phyloP scores from a whole-genome alignment of 192 early-diverging fungal genomes.

The Oehlia diaphana region DNA sequence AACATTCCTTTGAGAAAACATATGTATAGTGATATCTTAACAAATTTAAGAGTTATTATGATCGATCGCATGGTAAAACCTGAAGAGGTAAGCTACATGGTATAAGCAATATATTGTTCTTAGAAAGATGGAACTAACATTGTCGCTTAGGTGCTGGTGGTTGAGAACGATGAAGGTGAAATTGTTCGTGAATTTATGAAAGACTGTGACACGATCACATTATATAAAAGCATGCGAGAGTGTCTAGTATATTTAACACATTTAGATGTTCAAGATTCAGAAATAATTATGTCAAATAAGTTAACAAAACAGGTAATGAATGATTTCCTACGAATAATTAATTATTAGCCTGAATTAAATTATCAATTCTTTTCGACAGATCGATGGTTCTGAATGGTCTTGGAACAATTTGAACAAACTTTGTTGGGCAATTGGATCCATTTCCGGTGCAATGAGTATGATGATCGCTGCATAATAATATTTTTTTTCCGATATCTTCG shows the following conservation, averaged over 20 bases:
- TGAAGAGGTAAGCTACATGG: constrained; percentile 74
- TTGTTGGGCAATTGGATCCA: constrained; percentile 99
- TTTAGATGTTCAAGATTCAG: constrained; percentile 91
- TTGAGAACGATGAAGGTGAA: constrained; percentile 99
- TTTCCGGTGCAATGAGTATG: constrained; percentile 89
- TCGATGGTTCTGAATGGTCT: constrained; percentile 96
- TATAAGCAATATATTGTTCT: neutral
- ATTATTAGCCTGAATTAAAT: neutral
- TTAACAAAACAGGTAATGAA: constrained; percentile 75
- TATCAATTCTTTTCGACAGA: constrained; percentile 42
- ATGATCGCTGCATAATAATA: neutral
- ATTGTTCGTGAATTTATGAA: constrained; percentile 97
- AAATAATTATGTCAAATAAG: constrained; percentile 95
- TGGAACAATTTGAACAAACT: constrained; percentile 98
- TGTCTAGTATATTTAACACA: constrained; percentile 97
- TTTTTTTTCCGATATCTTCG: neutral
- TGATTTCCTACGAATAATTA: constrained; percentile 13
- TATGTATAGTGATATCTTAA: constrained; percentile 83
- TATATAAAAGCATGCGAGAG: constrained; percentile 99
- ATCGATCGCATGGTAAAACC: constrained; percentile 99
- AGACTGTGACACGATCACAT: constrained; percentile 95
- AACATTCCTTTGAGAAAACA: constrained; percentile 64
- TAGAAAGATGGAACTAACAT: neutral
- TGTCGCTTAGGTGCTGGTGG: constrained; percentile 73
- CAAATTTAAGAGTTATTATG: constrained; percentile 90